A percentile compares a stretch with the other conserved stretches of the same genome.
phyloP scores from a whole-genome alignment of 2,329 filamentous ascomycete genomes.

The Sarocladium strictum region DNA sequence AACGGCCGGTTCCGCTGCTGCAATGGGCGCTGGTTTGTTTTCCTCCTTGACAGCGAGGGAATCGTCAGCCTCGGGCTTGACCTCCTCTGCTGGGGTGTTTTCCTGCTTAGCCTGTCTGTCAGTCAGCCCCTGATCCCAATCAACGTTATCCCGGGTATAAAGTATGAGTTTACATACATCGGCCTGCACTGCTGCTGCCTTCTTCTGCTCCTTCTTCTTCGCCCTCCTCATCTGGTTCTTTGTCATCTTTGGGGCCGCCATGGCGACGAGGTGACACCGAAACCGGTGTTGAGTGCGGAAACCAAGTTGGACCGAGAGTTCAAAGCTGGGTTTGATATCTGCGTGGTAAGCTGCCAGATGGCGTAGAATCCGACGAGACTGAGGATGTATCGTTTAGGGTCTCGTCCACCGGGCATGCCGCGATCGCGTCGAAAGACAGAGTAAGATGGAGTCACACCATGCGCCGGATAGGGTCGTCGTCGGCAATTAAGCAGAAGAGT shows the following conservation, averaged over 20 bases:
- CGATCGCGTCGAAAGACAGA: conserved; percentile 8
- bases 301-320: conserved; percentile 13
- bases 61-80: conserved; percentile 9
- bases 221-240: conserved; percentile 93
- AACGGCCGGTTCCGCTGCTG: conserved; percentile 31
- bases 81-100: conserved; percentile 21
- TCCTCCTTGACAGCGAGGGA: conserved; percentile 10
- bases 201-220: conserved; percentile 91
- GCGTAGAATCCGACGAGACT: conserved; percentile 28
- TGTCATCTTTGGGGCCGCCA: conserved; percentile 68
- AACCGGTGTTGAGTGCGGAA: conserved; percentile 15
- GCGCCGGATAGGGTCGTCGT: background rate
- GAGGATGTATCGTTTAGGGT: conserved; percentile 31
- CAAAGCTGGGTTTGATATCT: conserved; percentile 22
- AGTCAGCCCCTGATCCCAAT: background rate
- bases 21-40: conserved; percentile 26
- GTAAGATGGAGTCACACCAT: conserved; percentile 10
- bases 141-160: background rate
- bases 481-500: background rate
- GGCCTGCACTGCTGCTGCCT: conserved; percentile 39
- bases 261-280: conserved; percentile 25
- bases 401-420: conserved; percentile 25
- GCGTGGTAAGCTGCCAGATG: conserved; percentile 27
- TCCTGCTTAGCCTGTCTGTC: conserved; percentile 35
- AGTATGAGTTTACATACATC: conserved; percentile 32